These are phyloP conservation scores for Lippia alba DNA, from an alignment of 305 asterid species.

Conservation along the genomic window DNA sequence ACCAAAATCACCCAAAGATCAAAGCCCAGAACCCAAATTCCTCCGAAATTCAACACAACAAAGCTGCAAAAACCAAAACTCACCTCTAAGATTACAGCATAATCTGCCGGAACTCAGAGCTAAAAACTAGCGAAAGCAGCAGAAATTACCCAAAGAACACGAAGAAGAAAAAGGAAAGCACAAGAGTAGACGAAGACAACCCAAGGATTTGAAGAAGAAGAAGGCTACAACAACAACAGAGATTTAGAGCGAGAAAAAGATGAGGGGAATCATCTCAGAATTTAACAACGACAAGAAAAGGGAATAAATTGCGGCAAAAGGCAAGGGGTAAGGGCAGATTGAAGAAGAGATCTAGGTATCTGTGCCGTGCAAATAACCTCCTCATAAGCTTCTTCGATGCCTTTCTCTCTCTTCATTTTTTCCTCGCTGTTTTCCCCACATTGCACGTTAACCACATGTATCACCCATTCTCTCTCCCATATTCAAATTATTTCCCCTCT, in stretches of 20 bases:
- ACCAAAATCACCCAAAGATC: constrained; percentile 37
- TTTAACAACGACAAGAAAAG: constrained; percentile 46
- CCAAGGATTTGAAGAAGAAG: constrained; percentile 27
- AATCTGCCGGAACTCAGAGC: constrained; percentile 34
- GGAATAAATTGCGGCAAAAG: constrained; percentile 86
- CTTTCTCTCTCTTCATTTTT: constrained; percentile 34
- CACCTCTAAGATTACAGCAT: constrained; percentile 46
- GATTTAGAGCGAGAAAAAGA: constrained; percentile 38
- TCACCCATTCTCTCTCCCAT: no score
- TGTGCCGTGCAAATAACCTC: constrained; percentile 89
- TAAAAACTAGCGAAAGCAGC: constrained; percentile 31
- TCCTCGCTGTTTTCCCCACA: no score
- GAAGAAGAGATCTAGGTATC: constrained; percentile 88
- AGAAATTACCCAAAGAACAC: constrained; percentile 11
- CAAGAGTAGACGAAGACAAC: constrained; percentile 36
- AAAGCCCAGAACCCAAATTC: constrained; percentile 32
- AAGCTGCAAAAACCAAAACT: constrained; percentile 25
- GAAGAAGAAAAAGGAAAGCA: constrained; percentile 25
- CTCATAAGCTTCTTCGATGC: constrained; percentile 65
- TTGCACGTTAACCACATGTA: no score
- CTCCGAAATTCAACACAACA: constrained; percentile 12
- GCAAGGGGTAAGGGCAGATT: constrained; percentile 65
- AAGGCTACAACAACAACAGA: constrained; percentile 25
- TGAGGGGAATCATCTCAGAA: constrained; percentile 39
- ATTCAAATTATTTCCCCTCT: no score